These are phyloP conservation scores for Kodamaea arcana DNA, from an alignment of 1,139 yeast species.

Conservation along the genomic window DNA sequence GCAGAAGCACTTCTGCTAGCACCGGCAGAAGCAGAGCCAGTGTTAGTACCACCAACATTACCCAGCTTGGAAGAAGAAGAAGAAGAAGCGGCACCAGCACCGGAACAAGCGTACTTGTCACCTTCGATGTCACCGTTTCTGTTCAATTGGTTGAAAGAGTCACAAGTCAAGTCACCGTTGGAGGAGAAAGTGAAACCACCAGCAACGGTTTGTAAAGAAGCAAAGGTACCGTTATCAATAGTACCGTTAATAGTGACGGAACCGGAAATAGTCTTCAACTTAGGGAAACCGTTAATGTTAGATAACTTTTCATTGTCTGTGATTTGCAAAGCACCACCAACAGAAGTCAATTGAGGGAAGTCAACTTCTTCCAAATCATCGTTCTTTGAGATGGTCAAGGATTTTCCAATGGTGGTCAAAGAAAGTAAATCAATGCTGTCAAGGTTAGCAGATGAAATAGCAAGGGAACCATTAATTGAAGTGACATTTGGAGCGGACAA, in stretches of 20 bases:
- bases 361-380: slow-evolving; percentile 64
- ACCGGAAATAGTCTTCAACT: slow-evolving; percentile 76
- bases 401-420: slow-evolving; percentile 68
- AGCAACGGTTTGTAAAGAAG: slow-evolving; percentile 66
- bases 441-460: slow-evolving; percentile 65
- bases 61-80: slow-evolving; percentile 43
- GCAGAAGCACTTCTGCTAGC: slow-evolving; percentile 25
- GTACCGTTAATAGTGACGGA: slow-evolving; percentile 78
- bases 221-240: slow-evolving; percentile 75
- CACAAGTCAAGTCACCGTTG: slow-evolving; percentile 76
- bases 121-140: slow-evolving; percentile 80
- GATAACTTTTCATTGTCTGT: slow-evolving; percentile 75
- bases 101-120: slow-evolving; percentile 81
- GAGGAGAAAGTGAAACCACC: slow-evolving; percentile 91
- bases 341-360: slow-evolving; percentile 62
- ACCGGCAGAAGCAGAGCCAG: slow-evolving; percentile 24
- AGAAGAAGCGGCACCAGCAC: slow-evolving; percentile 58
- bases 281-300: slow-evolving; percentile 68
- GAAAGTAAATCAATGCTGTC: slow-evolving; percentile 53
- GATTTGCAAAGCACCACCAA: slow-evolving; percentile 88
- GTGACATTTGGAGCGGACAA: slow-evolving; percentile 67
- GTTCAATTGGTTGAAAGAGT: slow-evolving; percentile 63
- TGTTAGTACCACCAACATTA: slow-evolving; percentile 22
- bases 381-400: slow-evolving; percentile 74
- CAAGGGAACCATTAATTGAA: slow-evolving; percentile 72